Conservation (phyloP, 2,329 filamentous ascomycete species). For the Nemania serpens region DNA sequence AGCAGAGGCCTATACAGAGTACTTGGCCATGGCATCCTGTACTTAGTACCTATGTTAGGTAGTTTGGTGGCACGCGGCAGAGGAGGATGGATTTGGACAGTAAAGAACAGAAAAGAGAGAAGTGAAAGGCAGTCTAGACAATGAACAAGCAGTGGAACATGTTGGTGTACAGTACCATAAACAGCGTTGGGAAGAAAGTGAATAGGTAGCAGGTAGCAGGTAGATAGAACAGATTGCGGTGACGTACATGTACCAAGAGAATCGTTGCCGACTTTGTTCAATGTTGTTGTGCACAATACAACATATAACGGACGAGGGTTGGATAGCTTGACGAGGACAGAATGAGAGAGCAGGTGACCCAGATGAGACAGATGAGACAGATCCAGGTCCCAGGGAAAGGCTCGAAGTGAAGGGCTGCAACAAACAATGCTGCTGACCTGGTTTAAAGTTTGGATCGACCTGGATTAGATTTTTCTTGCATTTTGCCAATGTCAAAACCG, state of each 20-base stretch:
- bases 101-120: background rate
- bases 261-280: constrained; percentile 2
- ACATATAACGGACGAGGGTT: background rate
- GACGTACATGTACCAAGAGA: constrained; percentile 1
- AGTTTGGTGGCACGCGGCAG: constrained; percentile 1
- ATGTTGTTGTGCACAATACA: background rate
- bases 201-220: constrained; percentile 14
- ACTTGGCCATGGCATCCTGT: too few species aligned
- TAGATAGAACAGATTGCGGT: background rate
- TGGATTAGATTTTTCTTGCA: constrained; percentile 16
- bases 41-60: background rate
- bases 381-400: background rate
- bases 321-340: constrained; percentile 2
- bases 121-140: background rate
- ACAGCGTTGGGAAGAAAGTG: background rate
- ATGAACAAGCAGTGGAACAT: constrained; percentile 1
- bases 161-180: constrained; percentile 17
- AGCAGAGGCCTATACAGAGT: background rate
- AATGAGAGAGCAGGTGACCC: background rate
- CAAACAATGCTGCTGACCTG: background rate
- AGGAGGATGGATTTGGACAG: background rate
- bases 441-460: constrained; percentile 15
- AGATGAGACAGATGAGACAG: background rate
- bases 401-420: constrained; percentile 6
- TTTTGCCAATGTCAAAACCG: constrained; percentile 7